Percentiles rank a stretch among this genome's conserved stretches.
phyloP scores from a whole-genome alignment of 2,329 filamentous ascomycete genomes.

The Talaromyces funiculosus region DNA sequence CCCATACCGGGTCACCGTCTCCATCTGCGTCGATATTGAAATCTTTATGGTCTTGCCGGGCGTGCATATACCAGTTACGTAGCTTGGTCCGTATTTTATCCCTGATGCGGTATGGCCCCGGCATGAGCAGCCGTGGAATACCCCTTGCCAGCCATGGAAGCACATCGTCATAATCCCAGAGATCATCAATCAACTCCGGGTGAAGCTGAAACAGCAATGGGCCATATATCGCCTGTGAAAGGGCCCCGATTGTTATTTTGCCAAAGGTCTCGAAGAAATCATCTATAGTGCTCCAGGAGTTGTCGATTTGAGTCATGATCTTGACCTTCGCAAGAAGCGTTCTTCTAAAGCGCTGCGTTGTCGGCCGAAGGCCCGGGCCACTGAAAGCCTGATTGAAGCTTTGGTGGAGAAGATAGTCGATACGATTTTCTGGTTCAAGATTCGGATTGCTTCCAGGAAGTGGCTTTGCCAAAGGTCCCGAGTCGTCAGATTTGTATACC shows the following conservation, averaged over 20 bases:
- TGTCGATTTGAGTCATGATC: background rate
- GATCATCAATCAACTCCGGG: background rate
- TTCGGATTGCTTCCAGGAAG: background rate
- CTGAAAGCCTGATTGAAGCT: background rate
- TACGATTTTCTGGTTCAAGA: background rate
- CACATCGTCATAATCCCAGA: background rate
- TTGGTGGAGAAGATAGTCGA: background rate
- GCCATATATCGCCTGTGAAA: background rate
- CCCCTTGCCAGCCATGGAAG: background rate
- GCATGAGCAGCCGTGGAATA: background rate
- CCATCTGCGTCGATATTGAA: background rate
- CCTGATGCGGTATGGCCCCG: background rate
- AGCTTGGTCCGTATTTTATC: background rate
- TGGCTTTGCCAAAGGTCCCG: background rate
- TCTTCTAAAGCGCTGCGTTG: background rate
- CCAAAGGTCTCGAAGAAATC: background rate
- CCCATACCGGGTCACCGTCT: background rate
- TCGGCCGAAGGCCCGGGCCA: background rate
- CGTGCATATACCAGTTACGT: background rate
- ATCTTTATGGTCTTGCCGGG: background rate
- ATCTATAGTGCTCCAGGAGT: background rate
- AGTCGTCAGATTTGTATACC: background rate
- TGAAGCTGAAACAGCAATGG: background rate
- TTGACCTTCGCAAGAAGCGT: background rate
- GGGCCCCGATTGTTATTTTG: background rate